phyloP scores from a whole-genome alignment of 208 protist species.

The Trypanosoma avium region DNA sequence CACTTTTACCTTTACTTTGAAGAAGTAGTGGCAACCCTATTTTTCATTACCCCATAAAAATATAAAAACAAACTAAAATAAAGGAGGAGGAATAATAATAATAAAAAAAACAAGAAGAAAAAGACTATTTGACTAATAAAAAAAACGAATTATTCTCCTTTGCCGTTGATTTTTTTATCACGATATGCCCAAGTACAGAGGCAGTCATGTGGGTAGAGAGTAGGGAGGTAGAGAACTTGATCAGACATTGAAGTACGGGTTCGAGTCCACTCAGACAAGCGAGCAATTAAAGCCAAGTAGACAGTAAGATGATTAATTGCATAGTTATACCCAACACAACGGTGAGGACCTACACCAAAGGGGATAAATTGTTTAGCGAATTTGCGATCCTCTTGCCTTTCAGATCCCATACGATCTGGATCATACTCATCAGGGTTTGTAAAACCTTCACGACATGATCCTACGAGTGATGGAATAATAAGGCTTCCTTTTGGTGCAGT shows the following conservation, averaged over 20 bases:
- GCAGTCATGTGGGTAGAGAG: slow-evolving; percentile 91
- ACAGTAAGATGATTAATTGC: slow-evolving; percentile 93
- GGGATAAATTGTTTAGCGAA: slow-evolving; percentile 91
- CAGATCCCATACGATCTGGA: slow-evolving; percentile 90
- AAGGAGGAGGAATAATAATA: too few relatives aligned
- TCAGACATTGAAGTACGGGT: slow-evolving; percentile 83
- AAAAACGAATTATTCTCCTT: slow-evolving; percentile 22
- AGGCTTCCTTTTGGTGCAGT: slow-evolving; percentile 89
- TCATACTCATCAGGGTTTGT: slow-evolving; percentile 90
- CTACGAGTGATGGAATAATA: slow-evolving; percentile 91
- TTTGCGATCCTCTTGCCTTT: slow-evolving; percentile 88
- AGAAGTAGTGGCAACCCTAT: too few relatives aligned
- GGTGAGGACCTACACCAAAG: slow-evolving; percentile 91
- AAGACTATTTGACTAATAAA: background rate
- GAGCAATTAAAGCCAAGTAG: slow-evolving; percentile 79
- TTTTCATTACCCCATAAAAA: too few relatives aligned
- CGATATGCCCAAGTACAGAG: slow-evolving; percentile 68
- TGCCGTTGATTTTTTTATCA: slow-evolving; percentile 25
- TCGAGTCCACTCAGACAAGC: slow-evolving; percentile 75
- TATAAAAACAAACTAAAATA: too few relatives aligned
- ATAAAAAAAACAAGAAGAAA: background rate
- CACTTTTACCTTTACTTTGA: too few relatives aligned
- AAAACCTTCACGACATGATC: slow-evolving; percentile 88
- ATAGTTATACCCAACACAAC: slow-evolving; percentile 93
- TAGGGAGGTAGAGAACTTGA: slow-evolving; percentile 91